Conservation (phyloP, 2,329 filamentous ascomycete species). For the Daldinia sp. region DNA sequence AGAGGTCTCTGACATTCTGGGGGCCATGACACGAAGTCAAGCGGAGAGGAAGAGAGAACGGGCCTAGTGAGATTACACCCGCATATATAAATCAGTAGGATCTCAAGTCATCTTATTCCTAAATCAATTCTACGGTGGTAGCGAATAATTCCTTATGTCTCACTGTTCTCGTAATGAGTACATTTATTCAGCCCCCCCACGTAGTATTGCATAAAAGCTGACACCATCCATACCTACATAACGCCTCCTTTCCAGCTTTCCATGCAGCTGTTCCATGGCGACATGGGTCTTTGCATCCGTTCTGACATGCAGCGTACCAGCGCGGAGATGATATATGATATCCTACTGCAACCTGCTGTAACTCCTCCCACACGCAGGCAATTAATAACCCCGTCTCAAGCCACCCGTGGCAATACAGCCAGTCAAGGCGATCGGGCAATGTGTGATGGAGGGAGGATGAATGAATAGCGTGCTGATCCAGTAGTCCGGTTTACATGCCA, state of each 20-base stretch:
- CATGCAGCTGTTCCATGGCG: background rate
- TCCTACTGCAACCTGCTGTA: background rate
- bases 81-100: background rate
- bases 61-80: background rate
- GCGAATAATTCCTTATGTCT: background rate
- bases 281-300: conserved; percentile 1
- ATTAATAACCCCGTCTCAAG: background rate
- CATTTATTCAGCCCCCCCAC: background rate
- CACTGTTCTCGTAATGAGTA: background rate
- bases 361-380: background rate
- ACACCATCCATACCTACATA: conserved; percentile 1
- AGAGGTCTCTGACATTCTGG: background rate
- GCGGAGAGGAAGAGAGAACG: background rate
- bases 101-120: background rate
- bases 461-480: background rate
- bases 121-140: background rate
- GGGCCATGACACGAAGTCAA: conserved; percentile 1
- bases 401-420: background rate
- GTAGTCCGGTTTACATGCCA: background rate
- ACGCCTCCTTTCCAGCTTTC: conserved; percentile 2
- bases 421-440: background rate
- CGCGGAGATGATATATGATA: conserved; percentile 3
- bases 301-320: background rate
- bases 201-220: background rate
- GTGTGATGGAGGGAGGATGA: background rate